Evolutionary conservation across 805 yeast genomes (phyloP).

Genomic region (Yarrowia hollandica): DNA sequence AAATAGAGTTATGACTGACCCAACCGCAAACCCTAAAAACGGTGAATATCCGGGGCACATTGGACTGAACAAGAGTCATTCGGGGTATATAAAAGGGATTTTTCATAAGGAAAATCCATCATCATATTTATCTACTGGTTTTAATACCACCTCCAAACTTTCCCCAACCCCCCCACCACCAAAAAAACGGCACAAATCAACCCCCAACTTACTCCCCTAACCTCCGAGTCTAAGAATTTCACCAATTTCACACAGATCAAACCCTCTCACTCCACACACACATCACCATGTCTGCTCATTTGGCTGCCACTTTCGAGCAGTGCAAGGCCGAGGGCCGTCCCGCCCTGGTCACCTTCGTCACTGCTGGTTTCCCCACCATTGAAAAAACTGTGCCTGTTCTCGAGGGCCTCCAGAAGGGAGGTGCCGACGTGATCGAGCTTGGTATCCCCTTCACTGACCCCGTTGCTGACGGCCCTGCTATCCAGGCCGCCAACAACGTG

Average conservation of each 20-base stretch:
- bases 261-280: background rate
- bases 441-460: conserved; percentile 98
- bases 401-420: conserved; percentile 89
- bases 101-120: too few relatives aligned
- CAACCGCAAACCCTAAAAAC: conserved; percentile 5
- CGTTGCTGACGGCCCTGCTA: conserved; percentile 97
- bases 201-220: conserved; percentile 1
- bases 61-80: background rate
- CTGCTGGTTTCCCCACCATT: conserved; percentile 90
- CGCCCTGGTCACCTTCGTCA: conserved; percentile 87
- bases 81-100: background rate
- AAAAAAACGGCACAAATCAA: background rate
- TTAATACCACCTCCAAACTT: background rate
- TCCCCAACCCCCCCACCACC: background rate
- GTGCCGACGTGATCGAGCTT: conserved; percentile 90
- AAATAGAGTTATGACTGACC: conserved; percentile 12
- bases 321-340: conserved; percentile 69
- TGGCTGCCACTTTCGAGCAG: conserved; percentile 60
- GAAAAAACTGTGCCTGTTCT: conserved; percentile 86
- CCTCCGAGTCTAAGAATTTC: conserved; percentile 28
- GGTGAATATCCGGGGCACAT: conserved; percentile 16
- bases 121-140: background rate
- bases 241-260: conserved; percentile 7
- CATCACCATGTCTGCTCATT: conserved; percentile 50
- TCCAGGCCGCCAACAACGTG: conserved; percentile 76